Evolutionary conservation across 306 rosid species (phyloP), one percentile per base, ranked within the genome.

Genomic region (Cicer bijugum): DNA sequence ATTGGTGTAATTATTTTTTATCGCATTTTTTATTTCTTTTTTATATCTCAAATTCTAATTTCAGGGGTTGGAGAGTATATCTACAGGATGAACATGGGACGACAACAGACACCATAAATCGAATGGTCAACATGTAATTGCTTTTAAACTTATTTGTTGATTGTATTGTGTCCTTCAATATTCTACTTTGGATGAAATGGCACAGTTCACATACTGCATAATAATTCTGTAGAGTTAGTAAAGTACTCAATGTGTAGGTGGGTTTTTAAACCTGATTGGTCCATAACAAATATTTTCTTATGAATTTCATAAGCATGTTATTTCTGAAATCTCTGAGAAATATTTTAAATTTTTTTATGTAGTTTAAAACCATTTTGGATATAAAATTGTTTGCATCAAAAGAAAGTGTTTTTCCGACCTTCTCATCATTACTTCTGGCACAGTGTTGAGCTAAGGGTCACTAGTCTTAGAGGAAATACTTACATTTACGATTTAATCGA

Each of bases 21-120:
- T 55, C 11, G 7, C 33, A 10, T 15, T 4, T 60, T 72, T n/a
- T 38, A 19, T 44, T 65, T 75, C 19, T 11, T 33, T 19, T 46
- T 19, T 61, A 69, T 66, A 15, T 71, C 77, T 79, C 45, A 20
- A 20, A 55, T 50, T 79, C 47, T 60, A 42, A 50, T 45, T 69
- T 78, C 88, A 93, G 98, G 90, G 98, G 96, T 15, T 94, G 94
- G 98, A 88, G 96, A 85, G 97, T 94, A 20, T 94, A 86, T 82
- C 85, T 91, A 75, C 90, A 80, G 59, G 96, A 94, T 88, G 97
- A 94, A 82, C 91, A 89, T 55, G 97, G 97, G 68, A 94, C 98
- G 12, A 89, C 98, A 14, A 43, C 78, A 7, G 90, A 91, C 37
- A 97, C 92, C 4, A 47, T 72, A 8, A 75, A 86, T 85, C 85